Conservation (phyloP, 2,329 filamentous ascomycete genomes). For the Penicillium sp. region DNA sequence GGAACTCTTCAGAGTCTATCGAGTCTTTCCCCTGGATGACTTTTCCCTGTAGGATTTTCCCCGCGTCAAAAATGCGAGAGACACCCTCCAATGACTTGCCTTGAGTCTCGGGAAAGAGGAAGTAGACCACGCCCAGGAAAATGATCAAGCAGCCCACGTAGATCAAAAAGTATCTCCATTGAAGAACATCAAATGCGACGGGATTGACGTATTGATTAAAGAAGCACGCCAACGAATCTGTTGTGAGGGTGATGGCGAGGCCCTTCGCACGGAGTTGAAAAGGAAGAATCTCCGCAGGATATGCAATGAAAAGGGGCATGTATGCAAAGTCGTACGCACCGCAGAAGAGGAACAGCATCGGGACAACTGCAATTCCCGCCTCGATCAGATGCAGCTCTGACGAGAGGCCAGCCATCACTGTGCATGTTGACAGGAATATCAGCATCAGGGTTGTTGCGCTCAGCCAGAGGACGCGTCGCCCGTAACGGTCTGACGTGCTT, state of each 20-base stretch:
- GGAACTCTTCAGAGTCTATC: background rate
- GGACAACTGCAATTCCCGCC: constrained; percentile 33
- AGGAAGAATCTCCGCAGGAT: constrained; percentile 34
- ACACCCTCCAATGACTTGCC: constrained; percentile 13
- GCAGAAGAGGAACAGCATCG: constrained; percentile 36
- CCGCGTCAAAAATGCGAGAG: constrained; percentile 7
- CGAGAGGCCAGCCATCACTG: constrained; percentile 22
- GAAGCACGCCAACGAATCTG: constrained; percentile 30
- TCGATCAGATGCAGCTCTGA: constrained; percentile 20
- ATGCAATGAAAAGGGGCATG: constrained; percentile 28
- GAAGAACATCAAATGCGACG: constrained; percentile 38
- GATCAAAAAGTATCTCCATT: constrained; percentile 45
- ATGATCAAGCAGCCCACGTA: constrained; percentile 38
- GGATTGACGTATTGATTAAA: constrained; percentile 48
- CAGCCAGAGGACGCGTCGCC: constrained; percentile 23
- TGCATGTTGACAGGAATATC: constrained; percentile 24
- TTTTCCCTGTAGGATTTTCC: background rate
- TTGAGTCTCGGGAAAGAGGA: constrained; percentile 13
- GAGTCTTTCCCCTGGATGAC: background rate
- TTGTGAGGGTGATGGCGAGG: constrained; percentile 27
- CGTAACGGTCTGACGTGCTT: constrained; percentile 23
- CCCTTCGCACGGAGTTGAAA: constrained; percentile 40
- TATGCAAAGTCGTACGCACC: constrained; percentile 33
- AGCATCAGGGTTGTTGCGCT: constrained; percentile 21
- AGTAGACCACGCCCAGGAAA: constrained; percentile 22